Evolutionary conservation across 2,329 filamentous ascomycete genomes (phyloP), one percentile per base, ranked within the genome.

Genomic region (Fusarium domesticum): DNA sequence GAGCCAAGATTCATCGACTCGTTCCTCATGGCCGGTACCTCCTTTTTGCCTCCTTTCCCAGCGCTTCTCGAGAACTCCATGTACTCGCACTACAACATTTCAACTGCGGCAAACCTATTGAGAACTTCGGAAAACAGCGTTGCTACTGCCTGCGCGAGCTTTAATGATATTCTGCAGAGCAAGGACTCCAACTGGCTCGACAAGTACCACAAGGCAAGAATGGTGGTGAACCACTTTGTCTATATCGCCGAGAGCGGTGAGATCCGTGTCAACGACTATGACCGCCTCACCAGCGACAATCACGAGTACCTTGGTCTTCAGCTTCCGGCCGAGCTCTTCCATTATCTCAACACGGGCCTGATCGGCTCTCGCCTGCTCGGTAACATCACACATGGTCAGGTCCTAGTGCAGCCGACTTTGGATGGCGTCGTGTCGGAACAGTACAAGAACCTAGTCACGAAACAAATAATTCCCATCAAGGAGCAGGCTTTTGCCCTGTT

Each of bases 241-340:
- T 83, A 91, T 59, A 83, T 96, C 53, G 81, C 84, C 25, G 77
- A 81, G 42, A 81, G 80, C n/a, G 93, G 93, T 32, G 83, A 85
- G 58, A 78, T 96, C 38, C 79, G 81, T 47, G 85, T 90, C 14
- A 76, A 89, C 58, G 84, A 91, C 57, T 78, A 76, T 42, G 85
- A 88, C 6, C 76, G 81, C 42, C 79, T 90, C 16, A 91, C 93
- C 2, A 79, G 78, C 35, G 91, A 97, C 63, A 84, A 93, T 54
- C 88, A 95, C 62, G 85, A 92, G 60, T 91, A 96, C 62, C 81
- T 96, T 50, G 90, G 90, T n/a, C 81, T 95, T 47, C 86, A 91
- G 47, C 75, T 98, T 5, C 90, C 93, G 0, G 83, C 90, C 32
- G 93, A 98, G 67, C 75, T 97, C 15, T 91, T 92, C 64, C 87